These are phyloP conservation scores for Medicago arabica DNA, from an alignment of 306 rosid species.

Conservation along the genomic window DNA sequence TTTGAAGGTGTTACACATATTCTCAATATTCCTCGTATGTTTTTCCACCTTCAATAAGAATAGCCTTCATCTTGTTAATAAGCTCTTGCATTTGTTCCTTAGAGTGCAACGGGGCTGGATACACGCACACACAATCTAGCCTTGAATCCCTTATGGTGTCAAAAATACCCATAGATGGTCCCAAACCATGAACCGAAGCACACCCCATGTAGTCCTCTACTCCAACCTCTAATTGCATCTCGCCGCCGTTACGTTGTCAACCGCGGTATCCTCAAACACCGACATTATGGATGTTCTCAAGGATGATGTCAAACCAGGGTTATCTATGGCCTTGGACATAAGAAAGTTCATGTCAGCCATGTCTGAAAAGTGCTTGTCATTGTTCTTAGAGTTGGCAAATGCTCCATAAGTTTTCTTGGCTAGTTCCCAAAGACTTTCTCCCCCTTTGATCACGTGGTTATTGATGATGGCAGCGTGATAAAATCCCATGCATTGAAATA, in stretches of 20 bases:
- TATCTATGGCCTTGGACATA: conserved; percentile 62
- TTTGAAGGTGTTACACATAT: too few species aligned
- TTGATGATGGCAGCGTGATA: conserved; percentile 68
- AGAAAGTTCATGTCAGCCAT: conserved; percentile 70
- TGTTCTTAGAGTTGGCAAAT: conserved; percentile 51
- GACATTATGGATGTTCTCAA: conserved; percentile 59
- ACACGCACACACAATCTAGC: conserved; percentile 65
- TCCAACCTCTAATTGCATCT: conserved; percentile 41
- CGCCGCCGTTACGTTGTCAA: conserved; percentile 41
- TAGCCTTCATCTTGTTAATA: conserved; percentile 50
- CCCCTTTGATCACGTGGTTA: conserved; percentile 59
- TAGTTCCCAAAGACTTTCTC: conserved; percentile 70
- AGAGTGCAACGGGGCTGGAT: conserved; percentile 68
- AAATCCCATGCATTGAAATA: conserved; percentile 50
- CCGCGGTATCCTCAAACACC: conserved; percentile 65
- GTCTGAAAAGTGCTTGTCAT: conserved; percentile 61
- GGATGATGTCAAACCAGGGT: conserved; percentile 62
- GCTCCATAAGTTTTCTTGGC: conserved; percentile 54
- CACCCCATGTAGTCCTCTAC: conserved; percentile 68
- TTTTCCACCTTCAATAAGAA: conserved; percentile 52
- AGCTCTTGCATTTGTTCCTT: conserved; percentile 61
- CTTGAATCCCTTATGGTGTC: conserved; percentile 57
- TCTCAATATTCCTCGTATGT: neutral
- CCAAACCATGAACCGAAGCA: conserved; percentile 72
- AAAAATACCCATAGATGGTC: conserved; percentile 65